Evolutionary conservation across 2,329 filamentous ascomycete genomes (phyloP).

Genomic region (Neopestalotiopsis rosae): DNA sequence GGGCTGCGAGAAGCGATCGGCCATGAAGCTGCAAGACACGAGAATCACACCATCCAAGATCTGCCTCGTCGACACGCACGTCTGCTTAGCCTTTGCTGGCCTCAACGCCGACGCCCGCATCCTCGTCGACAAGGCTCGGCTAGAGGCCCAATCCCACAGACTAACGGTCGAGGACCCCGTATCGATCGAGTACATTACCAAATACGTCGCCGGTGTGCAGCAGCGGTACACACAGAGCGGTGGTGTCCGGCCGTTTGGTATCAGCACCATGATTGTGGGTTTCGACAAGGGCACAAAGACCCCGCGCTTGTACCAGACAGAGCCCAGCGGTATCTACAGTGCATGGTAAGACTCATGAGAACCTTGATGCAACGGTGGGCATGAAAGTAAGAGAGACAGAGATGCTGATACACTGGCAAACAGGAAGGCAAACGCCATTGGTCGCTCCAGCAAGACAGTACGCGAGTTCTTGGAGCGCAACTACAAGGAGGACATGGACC

Average conservation of each 20-base stretch:
- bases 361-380: not conserved
- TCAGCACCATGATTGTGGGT: conserved; percentile 97
- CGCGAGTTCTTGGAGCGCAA: conserved; percentile 98
- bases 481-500: conserved; percentile 97
- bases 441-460: conserved; percentile 97
- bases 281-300: conserved; percentile 93
- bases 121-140: conserved; percentile 94
- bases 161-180: conserved; percentile 97
- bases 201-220: conserved; percentile 97
- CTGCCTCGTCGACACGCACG: conserved; percentile 92
- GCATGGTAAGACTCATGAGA: conserved; percentile 73
- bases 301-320: conserved; percentile 94
- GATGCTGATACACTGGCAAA: not conserved
- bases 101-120: conserved; percentile 98
- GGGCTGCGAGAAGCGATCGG: conserved; percentile 97
- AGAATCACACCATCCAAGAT: conserved; percentile 99
- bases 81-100: conserved; percentile 95
- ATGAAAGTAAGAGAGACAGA: not conserved
- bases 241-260: conserved; percentile 97
- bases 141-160: conserved; percentile 97
- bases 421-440: conserved; percentile 99
- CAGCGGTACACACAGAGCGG: conserved; percentile 99
- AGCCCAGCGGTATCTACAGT: conserved; percentile 99
- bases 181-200: conserved; percentile 98
- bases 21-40: conserved; percentile 99